These are phyloP conservation scores for Sordariomycetes sp. DNA, from an alignment of 2,329 filamentous ascomycete genomes.

Conservation along the genomic window DNA sequence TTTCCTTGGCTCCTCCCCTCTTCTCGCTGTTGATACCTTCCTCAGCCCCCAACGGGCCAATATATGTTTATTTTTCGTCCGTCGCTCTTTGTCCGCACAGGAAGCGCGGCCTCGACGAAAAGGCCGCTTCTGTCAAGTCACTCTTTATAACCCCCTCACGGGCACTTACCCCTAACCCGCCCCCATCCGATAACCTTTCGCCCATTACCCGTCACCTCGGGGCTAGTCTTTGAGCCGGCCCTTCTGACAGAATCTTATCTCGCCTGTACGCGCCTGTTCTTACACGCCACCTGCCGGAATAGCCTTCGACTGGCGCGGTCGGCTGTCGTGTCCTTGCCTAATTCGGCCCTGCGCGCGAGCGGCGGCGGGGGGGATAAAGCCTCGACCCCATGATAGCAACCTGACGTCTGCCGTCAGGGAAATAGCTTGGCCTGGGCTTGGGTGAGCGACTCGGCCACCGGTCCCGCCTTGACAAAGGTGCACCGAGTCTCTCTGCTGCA, in stretches of 20 bases:
- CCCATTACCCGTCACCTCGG: not conserved
- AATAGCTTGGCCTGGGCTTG: not conserved
- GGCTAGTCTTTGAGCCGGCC: conserved; percentile 1
- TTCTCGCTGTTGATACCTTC: not conserved
- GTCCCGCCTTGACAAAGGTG: not conserved
- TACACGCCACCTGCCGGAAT: not conserved
- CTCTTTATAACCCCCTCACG: not conserved
- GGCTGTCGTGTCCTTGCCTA: not conserved
- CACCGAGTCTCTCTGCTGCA: not conserved
- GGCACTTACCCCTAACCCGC: not conserved
- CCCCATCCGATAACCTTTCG: not conserved
- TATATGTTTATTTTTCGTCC: not conserved
- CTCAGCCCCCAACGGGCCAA: not conserved
- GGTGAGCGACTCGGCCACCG: not conserved
- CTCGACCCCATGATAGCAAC: not conserved
- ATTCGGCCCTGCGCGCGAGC: not conserved
- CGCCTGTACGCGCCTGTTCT: not conserved
- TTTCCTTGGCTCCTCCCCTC: conserved; percentile 5
- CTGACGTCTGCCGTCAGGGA: not conserved
- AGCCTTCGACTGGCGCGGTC: not conserved
- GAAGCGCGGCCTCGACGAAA: not conserved
- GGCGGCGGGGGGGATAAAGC: not conserved
- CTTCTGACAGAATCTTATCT: not conserved
- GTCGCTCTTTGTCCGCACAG: not conserved
- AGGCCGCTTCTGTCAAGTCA: not conserved